phyloP scores from a whole-genome alignment of 2,329 filamentous ascomycete genomes.

The Sphaerulina populicola region DNA sequence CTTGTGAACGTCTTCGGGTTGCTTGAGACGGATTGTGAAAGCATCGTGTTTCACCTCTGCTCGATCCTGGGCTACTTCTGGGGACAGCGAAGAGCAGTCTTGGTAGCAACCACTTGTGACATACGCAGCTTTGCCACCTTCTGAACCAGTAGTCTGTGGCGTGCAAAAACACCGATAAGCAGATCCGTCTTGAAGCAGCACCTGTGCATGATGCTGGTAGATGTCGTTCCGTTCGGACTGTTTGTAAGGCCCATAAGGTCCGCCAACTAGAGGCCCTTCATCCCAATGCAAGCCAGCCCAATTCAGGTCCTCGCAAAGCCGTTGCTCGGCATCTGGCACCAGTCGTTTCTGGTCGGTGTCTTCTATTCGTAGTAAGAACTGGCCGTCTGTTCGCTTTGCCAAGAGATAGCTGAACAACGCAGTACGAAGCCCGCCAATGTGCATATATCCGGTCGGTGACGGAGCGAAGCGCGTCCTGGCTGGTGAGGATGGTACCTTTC shows the following conservation, averaged over 20 bases:
- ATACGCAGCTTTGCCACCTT: slow-evolving; percentile 56
- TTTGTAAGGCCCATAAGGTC: slow-evolving; percentile 75
- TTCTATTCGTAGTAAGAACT: slow-evolving; percentile 85
- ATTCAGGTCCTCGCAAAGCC: slow-evolving; percentile 67
- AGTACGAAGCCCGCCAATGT: slow-evolving; percentile 83
- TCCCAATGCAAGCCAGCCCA: slow-evolving; percentile 93
- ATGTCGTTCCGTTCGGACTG: slow-evolving; percentile 73
- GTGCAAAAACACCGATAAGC: slow-evolving; percentile 95
- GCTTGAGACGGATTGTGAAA: slow-evolving; percentile 69
- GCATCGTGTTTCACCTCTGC: slow-evolving; percentile 56
- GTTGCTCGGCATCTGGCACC: slow-evolving; percentile 67
- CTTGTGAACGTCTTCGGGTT: slow-evolving; percentile 52
- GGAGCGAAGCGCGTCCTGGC: slow-evolving; percentile 84
- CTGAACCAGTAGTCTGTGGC: slow-evolving; percentile 28
- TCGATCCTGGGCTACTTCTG: slow-evolving; percentile 60
- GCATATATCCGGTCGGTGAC: slow-evolving; percentile 87
- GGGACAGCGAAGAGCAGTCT: slow-evolving; percentile 60
- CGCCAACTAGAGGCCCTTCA: slow-evolving; percentile 79
- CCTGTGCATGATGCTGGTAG: slow-evolving; percentile 63
- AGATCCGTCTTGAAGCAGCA: slow-evolving; percentile 59
- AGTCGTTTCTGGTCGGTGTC: slow-evolving; percentile 90
- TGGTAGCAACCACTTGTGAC: slow-evolving; percentile 57
- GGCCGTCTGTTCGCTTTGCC: slow-evolving; percentile 77
- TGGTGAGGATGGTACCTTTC: slow-evolving; percentile 47
- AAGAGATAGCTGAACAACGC: slow-evolving; percentile 92